These are phyloP conservation scores for Trichoderma harzianum DNA, from an alignment of 2,329 filamentous ascomycete species.

Conservation along the genomic window DNA sequence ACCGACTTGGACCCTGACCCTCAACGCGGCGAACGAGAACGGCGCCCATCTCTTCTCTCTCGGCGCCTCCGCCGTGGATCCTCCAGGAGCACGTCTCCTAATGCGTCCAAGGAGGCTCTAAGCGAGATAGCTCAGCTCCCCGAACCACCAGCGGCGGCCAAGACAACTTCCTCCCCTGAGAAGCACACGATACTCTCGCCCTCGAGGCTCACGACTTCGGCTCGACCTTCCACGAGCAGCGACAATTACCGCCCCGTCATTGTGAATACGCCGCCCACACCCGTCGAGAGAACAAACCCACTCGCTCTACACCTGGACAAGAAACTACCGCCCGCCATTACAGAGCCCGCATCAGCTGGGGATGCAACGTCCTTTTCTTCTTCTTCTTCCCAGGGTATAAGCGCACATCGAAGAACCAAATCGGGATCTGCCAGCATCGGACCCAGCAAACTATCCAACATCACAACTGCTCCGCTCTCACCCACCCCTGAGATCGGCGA, in stretches of 20 bases:
- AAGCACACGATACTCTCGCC: constrained; percentile 28
- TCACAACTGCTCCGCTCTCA: constrained; percentile 67
- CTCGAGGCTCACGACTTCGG: constrained; percentile 31
- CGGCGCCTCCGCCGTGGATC: constrained; percentile 60
- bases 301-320: constrained; percentile 28
- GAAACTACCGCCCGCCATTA: constrained; percentile 29
- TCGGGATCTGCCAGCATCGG: constrained; percentile 54
- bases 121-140: constrained; percentile 22
- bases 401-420: constrained; percentile 58
- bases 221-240: constrained; percentile 47
- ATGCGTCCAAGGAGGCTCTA: constrained; percentile 13
- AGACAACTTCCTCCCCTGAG: constrained; percentile 30
- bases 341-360: constrained; percentile 30
- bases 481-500: constrained; percentile 68
- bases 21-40: constrained; percentile 20
- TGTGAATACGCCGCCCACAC: constrained; percentile 65
- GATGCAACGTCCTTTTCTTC: constrained; percentile 59
- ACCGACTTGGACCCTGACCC: constrained; percentile 38
- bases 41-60: constrained; percentile 47
- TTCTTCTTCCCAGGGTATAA: constrained; percentile 65
- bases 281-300: constrained; percentile 43
- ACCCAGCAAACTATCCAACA: constrained; percentile 85
- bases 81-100: constrained; percentile 15
- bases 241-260: constrained; percentile 52
- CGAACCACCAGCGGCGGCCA: constrained; percentile 29